Evolutionary conservation across 768 basidiomycete genomes (phyloP).

Genomic region (Lentinus tigrinus): DNA sequence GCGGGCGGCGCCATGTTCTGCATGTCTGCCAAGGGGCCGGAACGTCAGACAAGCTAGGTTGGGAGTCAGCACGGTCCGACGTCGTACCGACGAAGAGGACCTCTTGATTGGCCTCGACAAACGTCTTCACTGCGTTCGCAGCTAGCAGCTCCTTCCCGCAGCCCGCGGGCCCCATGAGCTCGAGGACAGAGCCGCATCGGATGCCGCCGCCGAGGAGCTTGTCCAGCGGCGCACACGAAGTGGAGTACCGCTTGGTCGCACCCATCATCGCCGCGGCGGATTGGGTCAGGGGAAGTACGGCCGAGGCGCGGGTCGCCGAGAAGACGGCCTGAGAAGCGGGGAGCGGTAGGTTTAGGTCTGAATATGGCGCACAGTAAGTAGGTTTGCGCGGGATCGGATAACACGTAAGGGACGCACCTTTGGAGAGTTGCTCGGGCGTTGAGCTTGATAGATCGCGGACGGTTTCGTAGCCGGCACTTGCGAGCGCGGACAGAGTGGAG

Average conservation of each 20-base stretch:
- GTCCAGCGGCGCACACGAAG: conserved; percentile 52
- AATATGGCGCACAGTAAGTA: neutral
- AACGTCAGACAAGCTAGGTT: conserved; percentile 1
- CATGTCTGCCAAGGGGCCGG: conserved; percentile 37
- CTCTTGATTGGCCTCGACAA: conserved; percentile 47
- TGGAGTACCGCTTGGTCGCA: conserved; percentile 36
- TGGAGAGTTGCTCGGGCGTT: conserved; percentile 46
- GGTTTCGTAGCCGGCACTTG: conserved; percentile 56
- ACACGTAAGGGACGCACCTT: conserved; percentile 38
- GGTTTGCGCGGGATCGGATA: neutral
- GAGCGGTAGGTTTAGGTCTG: conserved; percentile 53
- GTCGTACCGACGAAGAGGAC: conserved; percentile 64
- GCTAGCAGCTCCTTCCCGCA: conserved; percentile 60
- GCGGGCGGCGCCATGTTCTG: conserved; percentile 46
- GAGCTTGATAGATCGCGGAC: conserved; percentile 47
- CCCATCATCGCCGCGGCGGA: conserved; percentile 47
- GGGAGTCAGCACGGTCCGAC: conserved; percentile 2
- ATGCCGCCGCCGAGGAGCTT: conserved; percentile 64
- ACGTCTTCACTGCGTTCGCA: conserved; percentile 46
- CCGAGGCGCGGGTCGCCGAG: conserved; percentile 36
- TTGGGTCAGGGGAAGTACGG: conserved; percentile 43
- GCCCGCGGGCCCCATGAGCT: conserved; percentile 78
- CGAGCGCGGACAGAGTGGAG: conserved; percentile 45
- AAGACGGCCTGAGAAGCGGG: conserved; percentile 48
- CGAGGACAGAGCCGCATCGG: conserved; percentile 58